These are phyloP conservation scores for Phytopythium montanum DNA, from an alignment of 352 stramenopile species.

Conservation along the genomic window DNA sequence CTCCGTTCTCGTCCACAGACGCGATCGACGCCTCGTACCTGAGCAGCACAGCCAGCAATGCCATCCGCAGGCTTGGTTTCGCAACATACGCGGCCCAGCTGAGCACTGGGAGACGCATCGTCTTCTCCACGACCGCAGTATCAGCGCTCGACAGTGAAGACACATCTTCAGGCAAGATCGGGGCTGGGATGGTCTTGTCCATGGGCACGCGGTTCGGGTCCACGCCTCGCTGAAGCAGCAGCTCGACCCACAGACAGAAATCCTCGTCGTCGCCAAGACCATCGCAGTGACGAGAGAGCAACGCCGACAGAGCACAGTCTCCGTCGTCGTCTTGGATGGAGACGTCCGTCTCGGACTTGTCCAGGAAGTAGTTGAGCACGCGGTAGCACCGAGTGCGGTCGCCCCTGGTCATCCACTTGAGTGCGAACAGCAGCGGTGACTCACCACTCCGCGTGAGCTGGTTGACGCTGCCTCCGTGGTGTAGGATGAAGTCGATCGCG, in stretches of 20 bases:
- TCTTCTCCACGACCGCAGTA: constrained; percentile 29
- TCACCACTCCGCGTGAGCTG: constrained; percentile 35
- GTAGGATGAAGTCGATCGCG: constrained; percentile 61
- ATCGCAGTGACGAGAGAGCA: constrained; percentile 49
- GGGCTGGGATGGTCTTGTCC: neutral
- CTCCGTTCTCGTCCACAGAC: neutral
- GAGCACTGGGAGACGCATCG: constrained; percentile 19
- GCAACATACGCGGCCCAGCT: constrained; percentile 23
- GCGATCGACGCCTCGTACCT: neutral
- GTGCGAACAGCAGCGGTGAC: constrained; percentile 47
- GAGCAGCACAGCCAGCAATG: neutral
- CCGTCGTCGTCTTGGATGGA: constrained; percentile 23
- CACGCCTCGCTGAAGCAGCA: constrained; percentile 44
- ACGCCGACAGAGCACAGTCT: constrained; percentile 36
- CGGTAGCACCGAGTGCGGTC: constrained; percentile 15
- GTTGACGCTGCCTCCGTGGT: constrained; percentile 41
- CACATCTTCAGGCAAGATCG: neutral
- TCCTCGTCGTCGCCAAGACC: constrained; percentile 12
- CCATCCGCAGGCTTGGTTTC: neutral
- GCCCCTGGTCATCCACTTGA: constrained; percentile 29
- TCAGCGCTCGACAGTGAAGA: neutral
- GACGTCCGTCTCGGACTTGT: constrained; percentile 27
- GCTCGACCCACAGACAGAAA: constrained; percentile 43
- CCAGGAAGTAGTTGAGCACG: constrained; percentile 46
- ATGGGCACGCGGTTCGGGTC: constrained; percentile 37